Evolutionary conservation across 345 rosid species (phyloP).

Genomic region (Aquilaria yunnanensis): DNA sequence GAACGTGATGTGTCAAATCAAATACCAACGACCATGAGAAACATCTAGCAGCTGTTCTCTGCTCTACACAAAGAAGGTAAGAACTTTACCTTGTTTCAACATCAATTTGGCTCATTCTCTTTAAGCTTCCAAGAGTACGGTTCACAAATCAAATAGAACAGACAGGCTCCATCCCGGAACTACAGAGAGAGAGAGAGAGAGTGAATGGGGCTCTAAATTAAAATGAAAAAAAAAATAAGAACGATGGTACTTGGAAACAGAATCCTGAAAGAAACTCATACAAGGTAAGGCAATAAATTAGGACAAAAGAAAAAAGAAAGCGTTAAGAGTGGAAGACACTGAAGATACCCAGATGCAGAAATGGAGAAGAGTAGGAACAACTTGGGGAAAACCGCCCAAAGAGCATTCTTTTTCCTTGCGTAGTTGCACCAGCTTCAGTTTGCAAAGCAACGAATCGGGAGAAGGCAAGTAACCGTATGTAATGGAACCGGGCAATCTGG

Average conservation of each 20-base stretch:
- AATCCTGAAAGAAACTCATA: not conserved
- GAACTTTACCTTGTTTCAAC: too few relatives aligned
- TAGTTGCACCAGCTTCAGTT: conserved; percentile 15
- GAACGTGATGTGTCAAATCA: too few relatives aligned
- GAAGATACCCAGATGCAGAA: conserved; percentile 33
- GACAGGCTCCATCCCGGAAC: too few relatives aligned
- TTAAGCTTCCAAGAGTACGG: too few relatives aligned
- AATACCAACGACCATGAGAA: too few relatives aligned
- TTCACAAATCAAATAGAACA: too few relatives aligned
- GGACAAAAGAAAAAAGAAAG: not conserved
- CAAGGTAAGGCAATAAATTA: not conserved
- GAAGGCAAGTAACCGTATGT: too few relatives aligned
- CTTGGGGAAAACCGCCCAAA: conserved; percentile 12
- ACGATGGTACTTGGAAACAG: not conserved
- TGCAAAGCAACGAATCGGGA: not conserved
- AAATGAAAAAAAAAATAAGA: not conserved
- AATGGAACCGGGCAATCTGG: too few relatives aligned
- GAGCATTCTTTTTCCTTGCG: not conserved
- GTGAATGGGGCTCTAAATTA: conserved; percentile 6
- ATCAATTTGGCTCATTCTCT: too few relatives aligned
- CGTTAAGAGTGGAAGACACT: conserved; percentile 13
- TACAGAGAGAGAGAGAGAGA: conserved; percentile 1
- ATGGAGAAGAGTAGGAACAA: conserved; percentile 6
- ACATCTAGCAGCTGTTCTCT: too few relatives aligned
- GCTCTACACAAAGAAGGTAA: too few relatives aligned